Evolutionary conservation across 345 rosid genomes (phyloP), one percentile per base, ranked within the genome.

Genomic region (Streptanthus diversifolius): DNA sequence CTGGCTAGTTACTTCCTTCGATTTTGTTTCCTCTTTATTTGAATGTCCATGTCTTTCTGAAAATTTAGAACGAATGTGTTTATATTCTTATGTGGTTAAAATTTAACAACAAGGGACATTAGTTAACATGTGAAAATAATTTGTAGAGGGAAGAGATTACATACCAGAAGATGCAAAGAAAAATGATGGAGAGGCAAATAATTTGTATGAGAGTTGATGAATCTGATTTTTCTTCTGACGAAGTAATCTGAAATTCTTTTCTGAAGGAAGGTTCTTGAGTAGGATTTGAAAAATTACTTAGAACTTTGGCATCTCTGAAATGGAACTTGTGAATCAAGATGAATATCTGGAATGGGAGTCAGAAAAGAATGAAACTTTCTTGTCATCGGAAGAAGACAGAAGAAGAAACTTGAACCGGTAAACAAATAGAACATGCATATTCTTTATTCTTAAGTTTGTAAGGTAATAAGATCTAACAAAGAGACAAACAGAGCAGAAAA

Each of bases 221-320:
- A 53, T 61, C 82, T 35, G 67, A 69, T 18, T 72, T 54, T 58
- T 75, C 83, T n/a, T 32, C 82, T 22, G 84, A 80, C 56, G 85
- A 90, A 93, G 96, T 86, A 78, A 54, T 54, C 47, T 47, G 52
- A 47, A 19, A 33, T 14, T 43, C 18, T 40, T 5, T 4, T 54
- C n/a, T n/a, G n/a, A n/a, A n/a, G n/a, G 8, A 72, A 72, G 44
- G 19, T 10, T 53, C 15, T 61, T 15, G 32, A 19, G 39, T 13
- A 37, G 10, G 40, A 51, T 13, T 30, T 73, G 44, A 39, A 45
- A 17, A 6, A 0, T 19, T 53, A 39, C 10, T 55, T 41, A n/a
- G 25, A 67, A 22, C 61, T n/a, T 29, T 54, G 19, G 10, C 63
- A 32, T 33, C 19, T 32, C 39, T 22, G 15, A 64, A 24, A 64